These are phyloP conservation scores for Sphenostylis stenocarpa DNA, from an alignment of 306 rosid genomes.

Conservation along the genomic window DNA sequence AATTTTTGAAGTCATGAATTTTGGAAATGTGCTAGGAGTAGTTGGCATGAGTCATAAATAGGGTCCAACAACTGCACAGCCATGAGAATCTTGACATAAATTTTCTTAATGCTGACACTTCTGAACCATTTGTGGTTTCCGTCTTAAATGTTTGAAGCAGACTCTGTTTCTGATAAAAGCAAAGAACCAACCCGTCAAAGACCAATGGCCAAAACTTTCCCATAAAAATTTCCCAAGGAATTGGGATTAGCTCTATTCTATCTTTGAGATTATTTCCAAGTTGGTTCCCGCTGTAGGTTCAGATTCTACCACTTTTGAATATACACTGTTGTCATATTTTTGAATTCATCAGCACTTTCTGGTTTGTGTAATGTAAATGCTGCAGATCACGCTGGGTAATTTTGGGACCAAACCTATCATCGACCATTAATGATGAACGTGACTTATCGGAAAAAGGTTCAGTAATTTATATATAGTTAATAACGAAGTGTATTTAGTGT, in stretches of 20 bases:
- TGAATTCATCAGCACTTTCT: constrained; percentile 16
- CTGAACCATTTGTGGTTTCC: constrained; percentile 4
- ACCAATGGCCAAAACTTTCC: not conserved
- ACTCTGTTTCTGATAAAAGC: not conserved
- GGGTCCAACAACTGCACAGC: not conserved
- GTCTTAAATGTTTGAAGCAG: constrained; percentile 34
- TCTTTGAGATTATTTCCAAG: not conserved
- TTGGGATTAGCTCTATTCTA: not conserved
- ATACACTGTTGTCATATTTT: not conserved
- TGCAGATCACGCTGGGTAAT: constrained; percentile 1
- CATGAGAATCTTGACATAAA: constrained; percentile 25
- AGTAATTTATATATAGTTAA: not conserved
- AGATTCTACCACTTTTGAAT: not conserved
- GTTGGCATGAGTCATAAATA: constrained; percentile 36
- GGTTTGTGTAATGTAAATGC: not conserved
- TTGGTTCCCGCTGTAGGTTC: constrained; percentile 11
- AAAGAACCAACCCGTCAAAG: not conserved
- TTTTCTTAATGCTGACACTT: constrained; percentile 30
- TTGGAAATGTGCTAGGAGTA: constrained; percentile 21
- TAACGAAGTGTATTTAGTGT: not conserved
- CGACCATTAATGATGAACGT: not conserved
- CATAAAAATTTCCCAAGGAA: not conserved
- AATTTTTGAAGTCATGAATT: constrained; percentile 29
- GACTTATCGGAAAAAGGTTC: not conserved
- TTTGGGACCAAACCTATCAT: not conserved